phyloP scores from a whole-genome alignment of 2,329 filamentous ascomycete genomes.

The Alternaria atra region DNA sequence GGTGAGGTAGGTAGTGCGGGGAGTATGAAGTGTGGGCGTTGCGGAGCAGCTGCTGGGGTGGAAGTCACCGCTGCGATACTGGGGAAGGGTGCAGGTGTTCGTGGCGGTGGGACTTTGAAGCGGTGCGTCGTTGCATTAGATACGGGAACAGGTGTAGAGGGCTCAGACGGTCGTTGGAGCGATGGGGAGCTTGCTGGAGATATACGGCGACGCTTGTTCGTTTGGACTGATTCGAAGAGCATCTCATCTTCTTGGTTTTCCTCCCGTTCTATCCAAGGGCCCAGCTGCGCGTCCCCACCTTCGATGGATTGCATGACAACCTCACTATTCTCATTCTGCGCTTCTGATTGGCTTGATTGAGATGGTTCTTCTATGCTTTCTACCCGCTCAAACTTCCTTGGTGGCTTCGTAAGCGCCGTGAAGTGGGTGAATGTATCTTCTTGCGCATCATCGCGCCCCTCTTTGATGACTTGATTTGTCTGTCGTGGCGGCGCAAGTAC shows the following conservation, averaged over 20 bases:
- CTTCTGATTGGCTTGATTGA: constrained; percentile 30
- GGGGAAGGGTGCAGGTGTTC: constrained; percentile 24
- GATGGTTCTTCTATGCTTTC: constrained; percentile 48
- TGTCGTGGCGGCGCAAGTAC: constrained; percentile 31
- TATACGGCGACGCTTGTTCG: constrained; percentile 39
- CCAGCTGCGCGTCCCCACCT: constrained; percentile 9
- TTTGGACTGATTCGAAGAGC: constrained; percentile 30
- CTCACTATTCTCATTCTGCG: constrained; percentile 11
- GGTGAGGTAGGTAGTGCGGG: constrained; percentile 44
- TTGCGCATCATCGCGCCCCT: constrained; percentile 2
- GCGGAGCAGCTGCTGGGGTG: constrained; percentile 11
- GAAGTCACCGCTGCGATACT: constrained; percentile 7
- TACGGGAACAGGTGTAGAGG: constrained; percentile 22
- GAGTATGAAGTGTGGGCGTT: constrained; percentile 52
- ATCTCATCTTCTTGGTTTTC: constrained; percentile 37
- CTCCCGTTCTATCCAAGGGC: constrained; percentile 3
- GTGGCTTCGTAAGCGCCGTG: constrained; percentile 28
- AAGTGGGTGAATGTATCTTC: constrained; percentile 5
- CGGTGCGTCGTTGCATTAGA: constrained; percentile 30
- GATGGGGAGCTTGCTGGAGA: constrained; percentile 21
- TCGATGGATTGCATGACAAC: constrained; percentile 27
- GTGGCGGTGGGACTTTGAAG: constrained; percentile 33
- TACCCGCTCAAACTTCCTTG: constrained; percentile 32
- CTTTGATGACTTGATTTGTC: constrained; percentile 7
- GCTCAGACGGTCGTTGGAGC: constrained; percentile 5